Conservation (phyloP, 768 basidiomycete genomes). For the Mycena epipterygia region DNA sequence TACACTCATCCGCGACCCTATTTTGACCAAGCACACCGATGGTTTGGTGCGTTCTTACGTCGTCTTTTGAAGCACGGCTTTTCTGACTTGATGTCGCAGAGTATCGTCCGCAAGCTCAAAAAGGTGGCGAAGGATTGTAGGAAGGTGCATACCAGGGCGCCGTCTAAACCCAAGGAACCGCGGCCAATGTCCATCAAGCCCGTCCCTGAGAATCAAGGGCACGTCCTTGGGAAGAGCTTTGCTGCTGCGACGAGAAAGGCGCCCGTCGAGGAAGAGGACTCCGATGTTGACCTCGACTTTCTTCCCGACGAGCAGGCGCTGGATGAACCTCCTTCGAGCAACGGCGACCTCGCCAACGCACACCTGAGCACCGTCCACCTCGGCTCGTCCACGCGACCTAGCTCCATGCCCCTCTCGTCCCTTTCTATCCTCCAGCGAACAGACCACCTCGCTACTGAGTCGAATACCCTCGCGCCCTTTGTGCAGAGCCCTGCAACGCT, state of each 20-base stretch:
- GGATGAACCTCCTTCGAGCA: conserved; percentile 47
- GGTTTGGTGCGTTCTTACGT: conserved; percentile 69
- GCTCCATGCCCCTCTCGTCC: conserved; percentile 67
- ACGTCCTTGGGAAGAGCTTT: conserved; percentile 74
- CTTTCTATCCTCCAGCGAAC: conserved; percentile 77
- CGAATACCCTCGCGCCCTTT: conserved; percentile 47
- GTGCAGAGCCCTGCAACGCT: conserved; percentile 59
- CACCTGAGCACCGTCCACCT: conserved; percentile 59
- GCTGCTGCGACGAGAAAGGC: conserved; percentile 69
- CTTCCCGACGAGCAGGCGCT: conserved; percentile 61
- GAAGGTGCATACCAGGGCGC: conserved; percentile 67
- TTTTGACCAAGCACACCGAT: conserved; percentile 73
- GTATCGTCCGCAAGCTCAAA: conserved; percentile 84
- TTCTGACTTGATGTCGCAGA: conserved; percentile 56
- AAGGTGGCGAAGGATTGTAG: conserved; percentile 89
- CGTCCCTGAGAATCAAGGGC: conserved; percentile 51
- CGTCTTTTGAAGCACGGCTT: neutral
- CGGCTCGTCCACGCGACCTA: conserved; percentile 56
- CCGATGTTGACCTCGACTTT: conserved; percentile 86
- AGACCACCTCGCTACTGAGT: conserved; percentile 51
- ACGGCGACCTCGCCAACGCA: conserved; percentile 60
- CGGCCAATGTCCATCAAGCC: conserved; percentile 47
- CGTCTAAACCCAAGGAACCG: conserved; percentile 49
- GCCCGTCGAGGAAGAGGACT: conserved; percentile 65
- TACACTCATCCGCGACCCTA: conserved; percentile 77